phyloP scores from a whole-genome alignment of 192 early-diverging fungal species.

The Backusella tarrabulga region DNA sequence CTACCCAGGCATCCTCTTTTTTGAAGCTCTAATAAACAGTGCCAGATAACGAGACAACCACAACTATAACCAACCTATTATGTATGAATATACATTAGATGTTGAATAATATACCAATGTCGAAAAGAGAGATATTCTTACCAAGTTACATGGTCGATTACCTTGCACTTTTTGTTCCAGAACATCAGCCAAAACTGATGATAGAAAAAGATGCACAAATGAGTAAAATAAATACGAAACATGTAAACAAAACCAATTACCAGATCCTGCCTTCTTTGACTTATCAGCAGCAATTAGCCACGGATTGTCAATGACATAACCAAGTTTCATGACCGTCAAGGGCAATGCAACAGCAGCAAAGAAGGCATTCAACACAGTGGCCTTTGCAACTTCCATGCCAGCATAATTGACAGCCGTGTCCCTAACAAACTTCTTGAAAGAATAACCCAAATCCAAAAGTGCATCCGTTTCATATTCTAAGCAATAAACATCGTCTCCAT shows the following conservation, averaged over 20 bases:
- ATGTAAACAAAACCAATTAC: slow-evolving; percentile 14
- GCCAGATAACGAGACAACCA: slow-evolving; percentile 57
- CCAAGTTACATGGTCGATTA: slow-evolving; percentile 50
- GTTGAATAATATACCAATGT: neutral
- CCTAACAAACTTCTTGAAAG: slow-evolving; percentile 48
- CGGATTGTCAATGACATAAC: slow-evolving; percentile 60
- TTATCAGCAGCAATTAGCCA: slow-evolving; percentile 57
- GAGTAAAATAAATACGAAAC: neutral
- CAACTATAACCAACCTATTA: slow-evolving; percentile 51
- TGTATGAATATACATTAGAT: neutral
- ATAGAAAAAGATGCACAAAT: neutral
- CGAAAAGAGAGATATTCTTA: slow-evolving; percentile 4
- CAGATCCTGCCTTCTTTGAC: slow-evolving; percentile 50
- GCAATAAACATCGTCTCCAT: slow-evolving; percentile 45
- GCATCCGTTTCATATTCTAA: slow-evolving; percentile 49
- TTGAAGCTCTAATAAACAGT: slow-evolving; percentile 50
- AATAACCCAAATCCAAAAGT: slow-evolving; percentile 44
- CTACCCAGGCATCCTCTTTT: slow-evolving; percentile 40
- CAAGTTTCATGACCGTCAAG: slow-evolving; percentile 46
- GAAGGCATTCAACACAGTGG: slow-evolving; percentile 50
- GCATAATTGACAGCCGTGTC: slow-evolving; percentile 49
- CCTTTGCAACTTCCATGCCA: slow-evolving; percentile 44
- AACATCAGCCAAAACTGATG: slow-evolving; percentile 53
- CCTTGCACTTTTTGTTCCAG: slow-evolving; percentile 54
- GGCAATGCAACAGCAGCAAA: slow-evolving; percentile 53